Conservation (phyloP, 1,284 basidiomycete genomes). For the Cutaneotrichosporon sp. region DNA sequence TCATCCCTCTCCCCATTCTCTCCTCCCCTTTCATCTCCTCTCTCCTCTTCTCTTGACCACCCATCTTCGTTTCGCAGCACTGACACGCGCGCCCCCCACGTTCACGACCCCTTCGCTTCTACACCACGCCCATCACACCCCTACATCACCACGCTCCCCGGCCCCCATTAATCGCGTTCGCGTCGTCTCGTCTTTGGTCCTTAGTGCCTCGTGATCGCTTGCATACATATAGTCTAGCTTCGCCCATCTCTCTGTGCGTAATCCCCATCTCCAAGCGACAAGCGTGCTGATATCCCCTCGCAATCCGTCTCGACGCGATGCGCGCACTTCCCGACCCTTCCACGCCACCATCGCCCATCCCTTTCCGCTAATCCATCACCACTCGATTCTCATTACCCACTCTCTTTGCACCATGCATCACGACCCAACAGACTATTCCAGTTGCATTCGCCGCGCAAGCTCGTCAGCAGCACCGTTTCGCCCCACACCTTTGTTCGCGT, state of each 20-base stretch:
- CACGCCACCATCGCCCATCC: not conserved
- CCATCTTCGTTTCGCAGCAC: conserved; percentile 5
- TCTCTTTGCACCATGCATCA: not conserved
- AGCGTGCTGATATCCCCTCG: not conserved
- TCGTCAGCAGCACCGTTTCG: not conserved
- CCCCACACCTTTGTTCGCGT: not conserved
- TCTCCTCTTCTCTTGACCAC: conserved; percentile 2
- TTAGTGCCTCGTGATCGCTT: not conserved
- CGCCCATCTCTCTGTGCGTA: conserved; percentile 6
- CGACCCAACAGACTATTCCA: conserved; percentile 1
- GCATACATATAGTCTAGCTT: not conserved
- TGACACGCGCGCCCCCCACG: not conserved
- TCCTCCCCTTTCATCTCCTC: no score
- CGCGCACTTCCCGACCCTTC: not conserved
- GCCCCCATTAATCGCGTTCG: conserved; percentile 1
- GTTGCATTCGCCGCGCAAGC: conserved; percentile 2
- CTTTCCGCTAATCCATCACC: not conserved
- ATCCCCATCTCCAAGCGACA: not conserved
- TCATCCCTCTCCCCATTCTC: not conserved
- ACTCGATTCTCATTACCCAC: not conserved
- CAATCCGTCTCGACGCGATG: not conserved
- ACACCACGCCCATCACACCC: not conserved
- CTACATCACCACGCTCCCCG: not conserved
- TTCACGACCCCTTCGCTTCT: conserved; percentile 1
- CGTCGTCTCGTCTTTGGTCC: not conserved